Percentiles rank a stretch among this genome's conserved stretches.
These are phyloP conservation scores for Pinus tabuliformis DNA, from an alignment of 75 land plant species.

Conservation along the genomic window DNA sequence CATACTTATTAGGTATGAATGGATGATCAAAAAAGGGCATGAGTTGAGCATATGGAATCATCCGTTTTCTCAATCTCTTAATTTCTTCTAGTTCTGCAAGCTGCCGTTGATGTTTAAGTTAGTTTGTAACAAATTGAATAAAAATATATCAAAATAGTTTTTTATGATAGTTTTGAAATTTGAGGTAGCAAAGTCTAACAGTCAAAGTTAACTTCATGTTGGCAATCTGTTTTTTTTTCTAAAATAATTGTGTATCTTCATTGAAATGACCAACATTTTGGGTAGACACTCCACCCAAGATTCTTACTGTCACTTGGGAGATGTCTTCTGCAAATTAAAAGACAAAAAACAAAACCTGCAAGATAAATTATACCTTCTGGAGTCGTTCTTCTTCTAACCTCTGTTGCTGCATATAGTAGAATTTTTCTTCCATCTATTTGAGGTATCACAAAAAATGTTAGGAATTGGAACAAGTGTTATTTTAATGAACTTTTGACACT, in stretches of 20 bases:
- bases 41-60: constrained; percentile 89
- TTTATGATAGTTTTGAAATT: too few relatives aligned
- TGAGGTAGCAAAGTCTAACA: too few relatives aligned
- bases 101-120: constrained; percentile 18
- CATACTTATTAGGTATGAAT: constrained; percentile 75
- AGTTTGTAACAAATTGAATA: too few relatives aligned
- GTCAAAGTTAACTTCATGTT: too few relatives aligned
- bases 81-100: constrained; percentile 78
- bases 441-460: neutral
- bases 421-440: constrained; percentile 58
- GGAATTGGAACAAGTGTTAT: neutral
- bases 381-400: constrained; percentile 50
- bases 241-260: too few relatives aligned
- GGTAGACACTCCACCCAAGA: neutral
- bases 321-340: neutral
- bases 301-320: neutral
- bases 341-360: too few relatives aligned
- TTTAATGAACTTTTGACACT: neutral
- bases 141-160: neutral
- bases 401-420: constrained; percentile 37
- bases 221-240: too few relatives aligned
- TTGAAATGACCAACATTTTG: too few relatives aligned
- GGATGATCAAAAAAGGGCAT: constrained; percentile 93
- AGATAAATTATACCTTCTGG: constrained; percentile 37
- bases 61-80: constrained; percentile 69